phyloP scores from a whole-genome alignment of 2,329 filamentous ascomycete genomes.

The Byssochlamys sp. region DNA sequence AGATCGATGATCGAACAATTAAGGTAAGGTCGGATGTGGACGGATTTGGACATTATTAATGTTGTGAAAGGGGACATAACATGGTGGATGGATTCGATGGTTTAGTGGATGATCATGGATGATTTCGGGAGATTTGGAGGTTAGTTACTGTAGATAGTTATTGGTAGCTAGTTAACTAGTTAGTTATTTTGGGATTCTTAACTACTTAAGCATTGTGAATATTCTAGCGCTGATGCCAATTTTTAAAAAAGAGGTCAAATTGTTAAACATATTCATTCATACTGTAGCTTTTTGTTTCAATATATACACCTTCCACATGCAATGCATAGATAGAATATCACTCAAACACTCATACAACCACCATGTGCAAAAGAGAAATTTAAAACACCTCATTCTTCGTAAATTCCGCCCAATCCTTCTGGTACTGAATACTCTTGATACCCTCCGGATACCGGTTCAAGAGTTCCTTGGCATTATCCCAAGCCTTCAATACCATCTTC shows the following conservation, averaged over 20 bases:
- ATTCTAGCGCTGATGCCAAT: not conserved
- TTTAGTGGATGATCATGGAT: too few relatives aligned
- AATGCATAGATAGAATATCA: not conserved
- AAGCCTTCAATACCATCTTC: constrained; percentile 4
- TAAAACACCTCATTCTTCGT: constrained; percentile 1
- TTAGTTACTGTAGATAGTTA: too few relatives aligned
- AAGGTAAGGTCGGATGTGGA: not conserved
- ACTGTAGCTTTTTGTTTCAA: too few relatives aligned
- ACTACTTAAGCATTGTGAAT: not conserved
- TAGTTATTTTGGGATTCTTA: too few relatives aligned
- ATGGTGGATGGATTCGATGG: too few relatives aligned
- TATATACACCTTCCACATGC: not conserved
- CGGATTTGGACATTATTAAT: not conserved
- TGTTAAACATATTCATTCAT: too few relatives aligned
- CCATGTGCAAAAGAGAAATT: not conserved
- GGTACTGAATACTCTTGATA: constrained; percentile 4
- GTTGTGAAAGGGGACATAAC: too few relatives aligned
- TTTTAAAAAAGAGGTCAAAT: not conserved
- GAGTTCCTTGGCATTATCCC: constrained; percentile 6
- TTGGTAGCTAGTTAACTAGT: too few relatives aligned
- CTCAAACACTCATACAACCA: not conserved
- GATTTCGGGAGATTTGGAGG: too few relatives aligned
- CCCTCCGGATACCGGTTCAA: constrained; percentile 4
- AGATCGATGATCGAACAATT: too few relatives aligned
- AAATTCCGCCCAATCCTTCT: constrained; percentile 4